Evolutionary conservation across 495 filamentous ascomycete genomes (phyloP), one percentile per base, ranked within the genome.

Genomic region (Penicillium simplicissimum): DNA sequence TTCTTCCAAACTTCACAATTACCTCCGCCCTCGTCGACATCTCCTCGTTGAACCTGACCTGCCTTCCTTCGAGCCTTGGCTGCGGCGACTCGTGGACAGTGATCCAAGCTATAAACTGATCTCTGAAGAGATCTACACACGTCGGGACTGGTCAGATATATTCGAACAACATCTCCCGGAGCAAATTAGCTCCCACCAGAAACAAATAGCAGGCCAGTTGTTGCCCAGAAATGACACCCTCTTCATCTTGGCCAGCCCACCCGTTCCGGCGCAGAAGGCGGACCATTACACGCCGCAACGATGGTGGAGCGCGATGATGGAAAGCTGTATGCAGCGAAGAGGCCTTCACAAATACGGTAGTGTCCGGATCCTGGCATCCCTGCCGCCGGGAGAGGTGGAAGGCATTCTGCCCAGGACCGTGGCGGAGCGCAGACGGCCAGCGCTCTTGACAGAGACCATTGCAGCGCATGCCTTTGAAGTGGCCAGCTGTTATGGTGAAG

Each of bases 11-110:
- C 67, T 97, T 6, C 86, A 96, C 67, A 82, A 92, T 1, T 76
- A 80, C 38, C 76, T 98, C 35, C 73, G 89, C 64, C 94, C 94
- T 17, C 85, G 89, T 49, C 85, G 82, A 0, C 94, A 98, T 79
- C 74, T 97, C 34, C 76, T 98, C 52, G 71, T 97, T 59, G 92
- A 96, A 62, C 87, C 87, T 1, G 79, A 86, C 48, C 59, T 75
- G 1, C 58, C 73, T 0, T 31, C 73, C 8, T 91, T 89, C 71
- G 58, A 76, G 9, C 78, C 82, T 0, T 81, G 86, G 59, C 84
- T 96, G 21, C 64, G 84, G 23, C 81, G 85, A 0, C 78, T 96
- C 7, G 77, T 88, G n/a, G 71, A 86, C 1, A 74, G 81, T 79
- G 35, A 81, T 73, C 59, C 85, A 6, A 79, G 71, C 57, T 91